phyloP scores from a whole-genome alignment of 768 basidiomycete species.

The Auriculariales sp. region DNA sequence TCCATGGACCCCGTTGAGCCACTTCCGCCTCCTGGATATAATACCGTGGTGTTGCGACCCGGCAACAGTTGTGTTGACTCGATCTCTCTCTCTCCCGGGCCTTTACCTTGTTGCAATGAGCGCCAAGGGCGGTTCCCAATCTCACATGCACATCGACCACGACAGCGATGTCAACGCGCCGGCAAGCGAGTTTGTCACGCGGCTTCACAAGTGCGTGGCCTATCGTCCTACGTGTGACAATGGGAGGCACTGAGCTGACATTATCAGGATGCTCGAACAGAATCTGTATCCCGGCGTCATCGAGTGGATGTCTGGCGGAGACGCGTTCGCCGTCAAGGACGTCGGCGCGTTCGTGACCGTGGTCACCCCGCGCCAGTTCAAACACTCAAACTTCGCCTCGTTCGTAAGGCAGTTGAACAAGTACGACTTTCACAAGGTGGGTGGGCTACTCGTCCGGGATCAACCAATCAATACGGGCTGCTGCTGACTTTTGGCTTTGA shows the following conservation, averaged over 20 bases:
- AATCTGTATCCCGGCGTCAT: constrained; percentile 56
- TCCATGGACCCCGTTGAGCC: too few relatives aligned
- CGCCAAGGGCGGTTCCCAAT: too few relatives aligned
- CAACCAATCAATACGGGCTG: too few relatives aligned
- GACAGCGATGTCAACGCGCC: constrained; percentile 63
- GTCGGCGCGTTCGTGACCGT: not conserved
- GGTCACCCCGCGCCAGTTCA: constrained; percentile 11
- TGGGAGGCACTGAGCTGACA: constrained; percentile 1
- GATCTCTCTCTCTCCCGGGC: too few relatives aligned
- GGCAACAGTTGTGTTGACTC: too few relatives aligned
- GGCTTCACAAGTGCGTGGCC: constrained; percentile 65
- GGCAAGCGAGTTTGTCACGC: constrained; percentile 86
- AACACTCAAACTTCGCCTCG: constrained; percentile 24
- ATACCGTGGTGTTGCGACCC: too few relatives aligned
- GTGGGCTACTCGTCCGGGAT: too few relatives aligned
- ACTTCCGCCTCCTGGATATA: too few relatives aligned
- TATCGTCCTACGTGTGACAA: not conserved
- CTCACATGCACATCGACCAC: constrained; percentile 11
- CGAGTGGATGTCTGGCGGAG: constrained; percentile 70
- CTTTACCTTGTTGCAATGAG: too few relatives aligned
- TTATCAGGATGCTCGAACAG: constrained; percentile 75
- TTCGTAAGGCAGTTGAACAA: constrained; percentile 26
- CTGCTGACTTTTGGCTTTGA: too few relatives aligned
- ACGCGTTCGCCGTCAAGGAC: constrained; percentile 83
- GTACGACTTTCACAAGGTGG: constrained; percentile 27